Conservation (phyloP, 805 yeast genomes). For the Torulaspora gathmanii region DNA sequence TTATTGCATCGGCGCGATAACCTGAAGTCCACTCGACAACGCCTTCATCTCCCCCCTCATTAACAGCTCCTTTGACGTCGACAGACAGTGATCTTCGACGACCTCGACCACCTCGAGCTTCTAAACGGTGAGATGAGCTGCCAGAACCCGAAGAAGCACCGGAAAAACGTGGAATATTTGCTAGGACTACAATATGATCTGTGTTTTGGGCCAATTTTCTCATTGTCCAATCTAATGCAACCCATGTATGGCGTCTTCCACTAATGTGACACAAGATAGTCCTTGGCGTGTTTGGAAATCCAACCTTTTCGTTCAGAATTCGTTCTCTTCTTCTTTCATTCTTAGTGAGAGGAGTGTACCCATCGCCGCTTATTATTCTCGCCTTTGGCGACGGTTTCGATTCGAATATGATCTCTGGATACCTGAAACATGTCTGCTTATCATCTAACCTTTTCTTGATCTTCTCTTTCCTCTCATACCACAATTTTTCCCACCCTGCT, state of each 20-base stretch:
- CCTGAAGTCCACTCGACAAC: conserved; percentile 32
- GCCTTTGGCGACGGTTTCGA: conserved; percentile 6
- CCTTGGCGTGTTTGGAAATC: conserved; percentile 37
- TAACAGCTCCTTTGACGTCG: conserved; percentile 7
- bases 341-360: conserved; percentile 24
- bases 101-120: conserved; percentile 2
- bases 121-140: conserved; percentile 6
- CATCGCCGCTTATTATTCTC: conserved; percentile 16
- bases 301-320: conserved; percentile 22
- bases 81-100: conserved; percentile 14
- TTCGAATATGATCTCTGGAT: conserved; percentile 23
- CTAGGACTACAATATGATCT: conserved; percentile 59
- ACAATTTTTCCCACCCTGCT: conserved; percentile 20
- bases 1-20: conserved; percentile 25
- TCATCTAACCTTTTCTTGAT: conserved; percentile 21
- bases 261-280: conserved; percentile 58
- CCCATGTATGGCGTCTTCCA: conserved; percentile 79
- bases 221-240: conserved; percentile 67
- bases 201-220: conserved; percentile 53
- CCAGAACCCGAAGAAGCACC: conserved; percentile 9
- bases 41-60: conserved; percentile 11
- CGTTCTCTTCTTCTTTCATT: conserved; percentile 24
- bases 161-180: conserved; percentile 36
- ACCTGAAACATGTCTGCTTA: conserved; percentile 18
- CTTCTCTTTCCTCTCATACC: conserved; percentile 20